A percentile compares a stretch with the other conserved stretches of the same genome.
Evolutionary conservation across 768 basidiomycete species (phyloP).

Genomic region (Rhodotorula babjevae): DNA sequence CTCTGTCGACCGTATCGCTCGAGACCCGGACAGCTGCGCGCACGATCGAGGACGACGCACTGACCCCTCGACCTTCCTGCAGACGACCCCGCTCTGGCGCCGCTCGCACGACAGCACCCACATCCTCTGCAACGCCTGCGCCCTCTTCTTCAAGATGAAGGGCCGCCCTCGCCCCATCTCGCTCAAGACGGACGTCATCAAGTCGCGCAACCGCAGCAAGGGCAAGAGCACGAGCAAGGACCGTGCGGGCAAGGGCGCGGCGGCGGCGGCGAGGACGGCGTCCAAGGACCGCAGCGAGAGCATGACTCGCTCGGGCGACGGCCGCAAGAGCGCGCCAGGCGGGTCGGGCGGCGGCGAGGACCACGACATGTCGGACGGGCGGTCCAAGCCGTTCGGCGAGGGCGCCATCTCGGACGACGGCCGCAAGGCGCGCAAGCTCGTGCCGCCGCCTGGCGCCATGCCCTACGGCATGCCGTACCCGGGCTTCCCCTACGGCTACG

Average conservation of each 20-base stretch:
- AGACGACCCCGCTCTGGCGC: slow-evolving; percentile 44
- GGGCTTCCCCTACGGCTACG: slow-evolving; percentile 26
- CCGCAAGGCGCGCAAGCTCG: slow-evolving; percentile 33
- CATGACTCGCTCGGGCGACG: slow-evolving; percentile 23
- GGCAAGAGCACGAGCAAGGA: slow-evolving; percentile 40
- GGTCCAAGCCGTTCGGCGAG: slow-evolving; percentile 29
- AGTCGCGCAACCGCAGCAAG: slow-evolving; percentile 42
- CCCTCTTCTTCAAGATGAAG: slow-evolving; percentile 44
- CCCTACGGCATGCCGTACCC: slow-evolving; percentile 33
- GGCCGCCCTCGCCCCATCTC: slow-evolving; percentile 42
- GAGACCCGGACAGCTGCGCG: too few relatives aligned
- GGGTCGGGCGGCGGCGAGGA: slow-evolving; percentile 22
- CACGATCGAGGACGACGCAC: not conserved
- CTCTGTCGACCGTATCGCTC: too few relatives aligned
- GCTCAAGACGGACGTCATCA: slow-evolving; percentile 45
- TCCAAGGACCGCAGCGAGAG: slow-evolving; percentile 37
- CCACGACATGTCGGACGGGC: slow-evolving; percentile 7
- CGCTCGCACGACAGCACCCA: slow-evolving; percentile 41
- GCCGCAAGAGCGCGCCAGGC: slow-evolving; percentile 31
- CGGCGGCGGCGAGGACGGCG: slow-evolving; percentile 9
- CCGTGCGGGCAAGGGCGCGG: slow-evolving; percentile 17
- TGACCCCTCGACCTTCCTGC: not conserved
- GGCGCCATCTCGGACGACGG: slow-evolving; percentile 12
- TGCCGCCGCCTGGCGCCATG: slow-evolving; percentile 6
- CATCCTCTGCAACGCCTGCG: slow-evolving; percentile 45